These are phyloP conservation scores for Senna siamea DNA, from an alignment of 306 rosid species.

Conservation along the genomic window DNA sequence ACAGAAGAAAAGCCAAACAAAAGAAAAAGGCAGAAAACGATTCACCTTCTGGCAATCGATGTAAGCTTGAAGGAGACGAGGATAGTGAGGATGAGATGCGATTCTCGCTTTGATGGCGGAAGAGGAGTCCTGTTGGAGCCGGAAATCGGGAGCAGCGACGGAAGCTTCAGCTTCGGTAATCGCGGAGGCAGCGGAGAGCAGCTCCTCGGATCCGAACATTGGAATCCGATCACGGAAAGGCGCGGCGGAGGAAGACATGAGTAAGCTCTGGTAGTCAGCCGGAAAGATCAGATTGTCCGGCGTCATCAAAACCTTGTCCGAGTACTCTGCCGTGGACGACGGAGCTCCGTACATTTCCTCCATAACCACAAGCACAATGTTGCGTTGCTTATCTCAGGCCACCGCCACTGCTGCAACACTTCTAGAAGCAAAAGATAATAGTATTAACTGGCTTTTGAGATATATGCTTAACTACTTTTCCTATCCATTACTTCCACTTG, in stretches of 20 bases:
- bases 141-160: slow-evolving; percentile 52
- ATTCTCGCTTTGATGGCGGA: slow-evolving; percentile 80
- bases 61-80: slow-evolving; percentile 87
- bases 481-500: not conserved
- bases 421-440: slow-evolving; percentile 6
- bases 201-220: slow-evolving; percentile 78
- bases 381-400: slow-evolving; percentile 23
- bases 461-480: slow-evolving; percentile 7
- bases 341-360: slow-evolving; percentile 79
- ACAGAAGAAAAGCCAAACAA: not conserved
- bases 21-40: not conserved
- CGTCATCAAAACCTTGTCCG: slow-evolving; percentile 69
- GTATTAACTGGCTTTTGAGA: slow-evolving; percentile 1
- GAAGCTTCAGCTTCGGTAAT: slow-evolving; percentile 53
- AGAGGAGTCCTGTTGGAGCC: slow-evolving; percentile 49
- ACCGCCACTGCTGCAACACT: not conserved
- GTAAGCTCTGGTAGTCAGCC: slow-evolving; percentile 63
- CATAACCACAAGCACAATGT: slow-evolving; percentile 53
- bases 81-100: slow-evolving; percentile 84
- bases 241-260: slow-evolving; percentile 43
- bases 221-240: slow-evolving; percentile 55
- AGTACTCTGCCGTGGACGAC: slow-evolving; percentile 60
- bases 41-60: slow-evolving; percentile 95
- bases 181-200: slow-evolving; percentile 59
- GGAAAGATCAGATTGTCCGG: slow-evolving; percentile 91